Evolutionary conservation across 805 yeast genomes (phyloP), one percentile per base, ranked within the genome.

Genomic region (Metschnikowia lunata): DNA sequence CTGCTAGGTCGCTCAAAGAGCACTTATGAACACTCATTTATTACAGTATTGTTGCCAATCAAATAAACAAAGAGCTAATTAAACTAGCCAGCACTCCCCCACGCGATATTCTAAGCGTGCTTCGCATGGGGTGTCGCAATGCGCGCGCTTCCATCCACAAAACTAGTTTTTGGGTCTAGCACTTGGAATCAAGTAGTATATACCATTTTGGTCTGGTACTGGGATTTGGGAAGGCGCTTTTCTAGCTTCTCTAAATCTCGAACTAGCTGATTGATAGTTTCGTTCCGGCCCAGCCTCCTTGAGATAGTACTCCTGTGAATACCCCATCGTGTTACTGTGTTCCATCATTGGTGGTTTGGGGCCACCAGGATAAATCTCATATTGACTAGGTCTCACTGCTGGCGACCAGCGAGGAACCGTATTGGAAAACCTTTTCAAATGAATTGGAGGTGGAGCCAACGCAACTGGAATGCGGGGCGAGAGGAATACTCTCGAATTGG

Each of bases 391-490:
- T 26, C 51, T 33, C n/a, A 12, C 30, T 26, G 32, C 37, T 12
- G 38, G 33, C 3, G 48, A 43, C 50, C 55, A 49, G 13, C 51
- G 44, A 8, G 39, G 32, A 31, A 40, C 37, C 2, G 47, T 33
- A 28, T 34, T 47, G 8, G 51, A 34, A 29, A 47, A 48, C 23
- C 52, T 45, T 37, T 47, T 49, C 29, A 83, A 71, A 56, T 82
- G 82, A 31, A 86, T 81, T 3, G 95, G 95, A 5, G 95, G 91
- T 8, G 95, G 95, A 0, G 95, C 95, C 45, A 85, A 69, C 35
- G 71, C 74, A 47, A 53, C 51, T 2, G 57, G 57, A 26, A 47
- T 45, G 1, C 50, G 44, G 1, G 52, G 49, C 9, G 55, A 47
- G 31, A 49, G 45, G 34, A 81, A 59, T 40, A 61, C 58, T 58